Percentiles rank a stretch among this genome's conserved stretches.
phyloP scores from a whole-genome alignment of 805 yeast genomes.

The Spencermartinsiella europaea region DNA sequence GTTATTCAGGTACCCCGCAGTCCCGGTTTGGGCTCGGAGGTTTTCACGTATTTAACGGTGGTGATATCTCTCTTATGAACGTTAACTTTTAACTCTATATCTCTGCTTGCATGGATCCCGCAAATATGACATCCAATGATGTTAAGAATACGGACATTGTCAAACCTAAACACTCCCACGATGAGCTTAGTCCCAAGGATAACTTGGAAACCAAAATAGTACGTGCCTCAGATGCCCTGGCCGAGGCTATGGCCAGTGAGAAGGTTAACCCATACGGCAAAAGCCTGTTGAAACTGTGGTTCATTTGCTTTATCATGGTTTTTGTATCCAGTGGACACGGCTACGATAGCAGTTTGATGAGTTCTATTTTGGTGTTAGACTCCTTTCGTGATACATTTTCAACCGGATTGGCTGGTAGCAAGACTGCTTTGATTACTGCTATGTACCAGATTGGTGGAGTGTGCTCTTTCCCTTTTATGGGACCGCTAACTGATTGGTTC shows the following conservation, averaged over 20 bases:
- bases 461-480: constrained; percentile 19
- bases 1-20: too few relatives aligned
- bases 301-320: constrained; percentile 13
- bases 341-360: constrained; percentile 15
- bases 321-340: constrained; percentile 17
- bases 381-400: constrained; percentile 16
- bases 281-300: constrained; percentile 10
- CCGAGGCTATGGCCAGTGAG: constrained; percentile 3
- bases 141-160: too few relatives aligned
- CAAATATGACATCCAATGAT: too few relatives aligned
- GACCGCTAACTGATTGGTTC: constrained; percentile 11
- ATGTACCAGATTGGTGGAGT: constrained; percentile 22
- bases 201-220: constrained; percentile 1
- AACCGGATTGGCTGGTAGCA: constrained; percentile 13
- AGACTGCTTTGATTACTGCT: constrained; percentile 17
- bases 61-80: too few relatives aligned
- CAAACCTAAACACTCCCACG: too few relatives aligned
- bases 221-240: constrained; percentile 9
- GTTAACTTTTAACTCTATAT: too few relatives aligned
- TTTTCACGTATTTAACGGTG: too few relatives aligned
- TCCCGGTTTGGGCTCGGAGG: too few relatives aligned
- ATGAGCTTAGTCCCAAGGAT: too few relatives aligned
- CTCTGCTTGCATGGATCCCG: too few relatives aligned
- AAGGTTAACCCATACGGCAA: constrained; percentile 5
- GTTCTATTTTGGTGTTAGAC: constrained; percentile 9